Percentiles rank a stretch among this genome's conserved stretches.
phyloP scores from a whole-genome alignment of 768 basidiomycete genomes.

The Podaxis sp. region DNA sequence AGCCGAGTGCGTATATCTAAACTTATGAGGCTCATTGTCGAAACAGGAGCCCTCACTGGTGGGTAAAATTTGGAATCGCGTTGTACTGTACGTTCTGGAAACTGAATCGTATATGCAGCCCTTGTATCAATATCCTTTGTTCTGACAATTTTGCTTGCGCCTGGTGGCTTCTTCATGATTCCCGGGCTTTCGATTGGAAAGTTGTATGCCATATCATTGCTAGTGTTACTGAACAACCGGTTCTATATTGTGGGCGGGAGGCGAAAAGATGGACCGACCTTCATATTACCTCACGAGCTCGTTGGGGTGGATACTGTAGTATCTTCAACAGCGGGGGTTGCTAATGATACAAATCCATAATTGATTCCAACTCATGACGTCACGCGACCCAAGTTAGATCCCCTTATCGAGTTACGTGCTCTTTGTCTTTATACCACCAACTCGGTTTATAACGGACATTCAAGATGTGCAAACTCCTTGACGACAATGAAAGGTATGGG shows the following conservation, averaged over 20 bases:
- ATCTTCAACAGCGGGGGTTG: neutral
- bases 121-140: conserved; percentile 11
- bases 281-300: neutral
- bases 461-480: neutral
- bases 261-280: neutral
- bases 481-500: neutral
- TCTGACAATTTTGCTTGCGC: neutral
- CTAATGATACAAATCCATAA: neutral
- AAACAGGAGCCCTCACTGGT: conserved; percentile 15
- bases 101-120: neutral
- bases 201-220: conserved; percentile 15
- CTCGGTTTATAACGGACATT: neutral
- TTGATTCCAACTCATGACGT: neutral
- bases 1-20: conserved; percentile 1
- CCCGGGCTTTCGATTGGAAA: conserved; percentile 14
- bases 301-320: neutral
- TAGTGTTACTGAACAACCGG: conserved; percentile 15
- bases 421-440: neutral
- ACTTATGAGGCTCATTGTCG: conserved; percentile 10
- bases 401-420: neutral
- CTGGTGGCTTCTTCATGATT: conserved; percentile 14
- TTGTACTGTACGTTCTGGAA: neutral
- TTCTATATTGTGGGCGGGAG: conserved; percentile 9
- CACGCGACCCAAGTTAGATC: neutral
- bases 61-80: neutral